Evolutionary conservation across 2,329 filamentous ascomycete genomes (phyloP), one percentile per base, ranked within the genome.

Genomic region (Cladosporium halotolerans): DNA sequence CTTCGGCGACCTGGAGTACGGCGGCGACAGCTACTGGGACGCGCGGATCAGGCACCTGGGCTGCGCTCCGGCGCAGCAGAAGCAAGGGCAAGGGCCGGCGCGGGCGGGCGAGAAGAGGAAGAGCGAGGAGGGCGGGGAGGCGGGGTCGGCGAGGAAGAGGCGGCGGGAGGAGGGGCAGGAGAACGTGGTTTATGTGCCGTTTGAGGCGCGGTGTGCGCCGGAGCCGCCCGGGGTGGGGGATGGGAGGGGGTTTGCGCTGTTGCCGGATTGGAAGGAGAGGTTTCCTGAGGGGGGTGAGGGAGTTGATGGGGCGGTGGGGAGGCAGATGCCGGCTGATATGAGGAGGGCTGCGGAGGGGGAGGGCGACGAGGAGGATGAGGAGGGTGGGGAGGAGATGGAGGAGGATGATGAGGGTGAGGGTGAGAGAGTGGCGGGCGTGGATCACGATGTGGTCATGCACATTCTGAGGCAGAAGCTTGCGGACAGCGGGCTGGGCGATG

Each of bases 1-100:
- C 62, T 76, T 67, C 66, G 71, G 72, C 53, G 75, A 77, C 54
- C 62, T 76, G 41, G 74, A 77, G 52, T 76, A 76, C 56, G 73
- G 66, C 10, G 72, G 71, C 13, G 73, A 76, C 57, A 68, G 71
- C 40, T 76, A 75, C 46, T 72, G 74, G 58, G 73, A 76, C 45
- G 44, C 36, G n/a, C 10, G 45, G 16, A 47, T 53, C n/a, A 23
- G 44, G 11, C 51, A 65, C 41, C 56, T 40, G 31, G 43, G 18
- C 14, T 41, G 48, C 19, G 32, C 32, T 18, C 41, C 39, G 18
- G 32, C 49, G 34, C 52, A 48, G 47, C 48, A 53, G 42, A 9
- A 38, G 19, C 50, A 42, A 36, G 54, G 59, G 53, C 43, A 55
- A 14, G 59, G 56, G 42, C 19, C 28, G 57, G 58, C 56, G 34